Base-by-base conservation (phyloP, 2,329 filamentous ascomycete species). In the Sclerotiophoma versabilis region DNA sequence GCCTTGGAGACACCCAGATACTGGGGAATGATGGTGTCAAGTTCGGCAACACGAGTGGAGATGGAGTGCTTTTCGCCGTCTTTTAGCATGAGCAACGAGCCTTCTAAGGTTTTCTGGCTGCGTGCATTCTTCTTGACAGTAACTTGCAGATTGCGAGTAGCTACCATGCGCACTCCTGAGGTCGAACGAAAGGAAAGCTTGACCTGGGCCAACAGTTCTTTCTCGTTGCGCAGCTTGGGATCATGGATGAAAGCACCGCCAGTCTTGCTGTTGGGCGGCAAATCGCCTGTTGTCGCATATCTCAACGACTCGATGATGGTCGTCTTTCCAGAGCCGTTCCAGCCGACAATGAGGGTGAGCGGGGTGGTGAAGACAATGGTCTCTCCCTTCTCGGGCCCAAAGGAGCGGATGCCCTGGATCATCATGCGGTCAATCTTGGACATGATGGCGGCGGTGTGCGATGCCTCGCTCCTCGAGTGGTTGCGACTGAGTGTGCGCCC, bases 221-320 rank as follows among this genome's bases (percentile, higher is more conserved):
- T 93, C 71, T 96, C 92, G 50, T 90, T 90, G 60, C 85, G 87
- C 42, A 96, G 82, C 84, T 95, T 95, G n/a, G 95, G 95, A 68
- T 99, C 95, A 74, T 99, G 93, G 59, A 99, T 92, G 74, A 98
- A 99, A 43, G 93, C 93, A 26, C 92, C 93, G 23, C 90, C 89
- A 64, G 88, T 90, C 79, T 84, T 87, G 71, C 88, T 93, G 80
- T 97, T 96, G 26, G 95, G 92, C 1, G 95, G 95, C 41, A 96
- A 84, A 69, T 96, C 90, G 51, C 95, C 96, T 7, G 93, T 97
- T 15, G 96, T 97, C 46, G 91, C 93, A 86, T 97, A 99, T 73
- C 97, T 97, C 70, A 99, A 89, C 74, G 92, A 96, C 76, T 99
- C 95, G 76, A 99, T 99, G 71, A 99, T 96, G 53, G 95, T 98